Conservation (phyloP, 2,329 filamentous ascomycete genomes). For the Fusarium anthophilum region DNA sequence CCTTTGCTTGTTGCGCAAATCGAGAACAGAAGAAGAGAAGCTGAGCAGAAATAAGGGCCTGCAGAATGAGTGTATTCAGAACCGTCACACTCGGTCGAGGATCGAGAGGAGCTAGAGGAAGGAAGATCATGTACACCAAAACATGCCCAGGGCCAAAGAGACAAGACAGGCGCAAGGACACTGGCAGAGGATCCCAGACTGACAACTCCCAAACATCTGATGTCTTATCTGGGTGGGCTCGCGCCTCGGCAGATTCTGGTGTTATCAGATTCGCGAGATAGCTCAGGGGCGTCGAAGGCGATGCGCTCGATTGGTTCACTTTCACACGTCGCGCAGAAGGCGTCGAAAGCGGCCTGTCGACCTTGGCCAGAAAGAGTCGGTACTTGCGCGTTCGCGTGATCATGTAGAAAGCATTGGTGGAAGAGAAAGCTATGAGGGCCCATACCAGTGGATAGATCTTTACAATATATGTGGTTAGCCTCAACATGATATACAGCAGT, state of each 20-base stretch:
- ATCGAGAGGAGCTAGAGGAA: conserved; percentile 80
- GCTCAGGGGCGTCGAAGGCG: conserved; percentile 79
- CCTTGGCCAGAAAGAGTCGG: conserved; percentile 86
- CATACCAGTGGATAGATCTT: conserved; percentile 78
- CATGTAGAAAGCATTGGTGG: conserved; percentile 81
- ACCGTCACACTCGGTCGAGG: conserved; percentile 86
- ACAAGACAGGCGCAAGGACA: conserved; percentile 84
- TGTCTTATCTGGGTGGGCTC: conserved; percentile 82
- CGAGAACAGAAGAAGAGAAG: conserved; percentile 76
- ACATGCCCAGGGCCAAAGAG: conserved; percentile 94
- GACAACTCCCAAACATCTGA: conserved; percentile 95
- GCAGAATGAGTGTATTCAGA: conserved; percentile 81
- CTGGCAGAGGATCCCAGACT: conserved; percentile 91
- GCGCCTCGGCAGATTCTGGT: conserved; percentile 77
- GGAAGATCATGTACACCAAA: conserved; percentile 87
- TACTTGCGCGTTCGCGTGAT: conserved; percentile 86
- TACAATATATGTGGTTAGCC: conserved; percentile 21
- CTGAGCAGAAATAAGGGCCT: conserved; percentile 78
- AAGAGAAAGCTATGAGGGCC: conserved; percentile 71
- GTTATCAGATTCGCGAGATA: conserved; percentile 76
- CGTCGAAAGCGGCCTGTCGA: conserved; percentile 79
- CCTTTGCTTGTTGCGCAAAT: conserved; percentile 87
- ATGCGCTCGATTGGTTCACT: conserved; percentile 75
- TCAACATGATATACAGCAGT: neutral
- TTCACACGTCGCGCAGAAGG: conserved; percentile 89